These are phyloP conservation scores for Drechslera avenae DNA, from an alignment of 2,329 filamentous ascomycete species.

Conservation along the genomic window DNA sequence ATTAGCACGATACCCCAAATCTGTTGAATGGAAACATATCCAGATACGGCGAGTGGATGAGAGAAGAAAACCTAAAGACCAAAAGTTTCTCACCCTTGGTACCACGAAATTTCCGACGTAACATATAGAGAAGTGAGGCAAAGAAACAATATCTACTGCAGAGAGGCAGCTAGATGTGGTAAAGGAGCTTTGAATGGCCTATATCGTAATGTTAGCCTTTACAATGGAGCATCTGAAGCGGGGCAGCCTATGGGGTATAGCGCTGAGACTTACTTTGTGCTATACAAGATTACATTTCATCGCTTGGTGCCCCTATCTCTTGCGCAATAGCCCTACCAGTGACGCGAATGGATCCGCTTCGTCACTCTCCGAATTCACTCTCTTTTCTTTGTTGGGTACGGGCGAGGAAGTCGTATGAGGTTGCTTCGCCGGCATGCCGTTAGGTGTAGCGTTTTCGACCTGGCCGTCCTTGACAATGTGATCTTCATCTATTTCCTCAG, in stretches of 20 bases:
- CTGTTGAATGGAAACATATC: no score
- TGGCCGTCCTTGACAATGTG: not conserved
- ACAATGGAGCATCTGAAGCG: not conserved
- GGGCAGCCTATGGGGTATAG: no score
- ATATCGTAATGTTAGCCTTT: not conserved
- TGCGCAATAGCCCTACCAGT: slow-evolving; percentile 1
- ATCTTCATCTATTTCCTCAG: not conserved
- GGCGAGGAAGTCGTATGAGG: not conserved
- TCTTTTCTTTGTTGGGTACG: not conserved
- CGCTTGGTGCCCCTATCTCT: not conserved
- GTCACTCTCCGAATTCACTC: not conserved
- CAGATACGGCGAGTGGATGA: no score
- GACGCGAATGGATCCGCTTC: slow-evolving; percentile 6
- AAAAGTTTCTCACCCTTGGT: no score
- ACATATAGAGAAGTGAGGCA: no score
- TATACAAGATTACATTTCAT: not conserved
- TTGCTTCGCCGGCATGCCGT: not conserved
- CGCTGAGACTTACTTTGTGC: not conserved
- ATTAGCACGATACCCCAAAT: no score
- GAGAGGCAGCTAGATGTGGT: not conserved
- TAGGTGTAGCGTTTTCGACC: not conserved
- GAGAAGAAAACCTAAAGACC: no score
- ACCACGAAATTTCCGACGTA: no score
- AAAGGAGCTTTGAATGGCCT: not conserved
- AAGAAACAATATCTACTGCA: not conserved